A percentile compares a stretch with the other conserved stretches of the same genome.
These are phyloP conservation scores for Gossypioides kirkii DNA, from an alignment of 345 rosid species.

Conservation along the genomic window DNA sequence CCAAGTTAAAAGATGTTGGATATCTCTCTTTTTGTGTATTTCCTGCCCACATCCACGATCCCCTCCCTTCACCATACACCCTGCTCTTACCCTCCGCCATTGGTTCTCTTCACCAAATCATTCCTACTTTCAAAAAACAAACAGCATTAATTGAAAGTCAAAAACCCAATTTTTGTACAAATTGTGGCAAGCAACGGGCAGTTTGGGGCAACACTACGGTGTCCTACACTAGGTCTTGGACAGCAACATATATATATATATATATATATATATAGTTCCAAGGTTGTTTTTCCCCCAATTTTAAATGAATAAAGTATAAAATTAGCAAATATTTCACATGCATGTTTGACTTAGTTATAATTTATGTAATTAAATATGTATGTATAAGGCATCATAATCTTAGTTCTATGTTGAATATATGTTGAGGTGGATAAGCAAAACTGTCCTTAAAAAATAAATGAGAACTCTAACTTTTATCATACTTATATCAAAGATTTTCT, in stretches of 20 bases:
- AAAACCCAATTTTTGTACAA: conserved; percentile 1
- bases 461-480: too few species aligned
- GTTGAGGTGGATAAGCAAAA: too few species aligned
- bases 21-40: conserved; percentile 11
- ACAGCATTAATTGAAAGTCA: conserved; percentile 9
- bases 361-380: not conserved
- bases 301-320: too few species aligned
- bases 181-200: conserved; percentile 3
- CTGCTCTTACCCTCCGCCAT: not conserved
- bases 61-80: not conserved
- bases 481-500: not conserved
- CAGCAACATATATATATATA: not conserved
- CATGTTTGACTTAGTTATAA: not conserved
- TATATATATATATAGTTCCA: not conserved
- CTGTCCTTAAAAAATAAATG: too few species aligned
- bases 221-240: conserved; percentile 4
- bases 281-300: not conserved
- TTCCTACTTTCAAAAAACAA: not conserved
- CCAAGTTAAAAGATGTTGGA: not conserved
- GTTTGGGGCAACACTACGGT: conserved; percentile 6
- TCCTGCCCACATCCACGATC: not conserved
- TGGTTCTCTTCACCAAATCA: not conserved
- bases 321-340: not conserved
- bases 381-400: not conserved
- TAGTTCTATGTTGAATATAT: not conserved